Percentiles rank a stretch among this genome's conserved stretches.
Evolutionary conservation across 768 basidiomycete genomes (phyloP).

Genomic region (Amanita subjunquillea): DNA sequence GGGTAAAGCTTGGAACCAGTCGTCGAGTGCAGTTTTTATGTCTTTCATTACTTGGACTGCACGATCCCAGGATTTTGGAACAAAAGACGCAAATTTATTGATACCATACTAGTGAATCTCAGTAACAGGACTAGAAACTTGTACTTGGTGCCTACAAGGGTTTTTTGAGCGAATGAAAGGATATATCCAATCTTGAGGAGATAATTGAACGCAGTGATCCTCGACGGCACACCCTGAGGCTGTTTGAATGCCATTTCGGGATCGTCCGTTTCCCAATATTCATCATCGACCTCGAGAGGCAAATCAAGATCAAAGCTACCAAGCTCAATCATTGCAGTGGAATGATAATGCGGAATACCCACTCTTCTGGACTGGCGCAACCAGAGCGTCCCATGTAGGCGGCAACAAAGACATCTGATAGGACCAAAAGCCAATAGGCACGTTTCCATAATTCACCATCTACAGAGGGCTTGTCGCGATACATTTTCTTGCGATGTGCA

Average conservation of each 20-base stretch:
- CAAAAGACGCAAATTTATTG: conserved; percentile 47
- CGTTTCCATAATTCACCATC: conserved; percentile 74
- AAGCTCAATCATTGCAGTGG: conserved; percentile 2
- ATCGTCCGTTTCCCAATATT: conserved; percentile 58
- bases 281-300: conserved; percentile 75
- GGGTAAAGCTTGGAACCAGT: conserved; percentile 65
- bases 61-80: conserved; percentile 41
- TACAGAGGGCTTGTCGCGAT: conserved; percentile 31
- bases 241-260: conserved; percentile 52
- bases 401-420: conserved; percentile 48
- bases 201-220: conserved; percentile 51
- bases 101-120: conserved; percentile 48
- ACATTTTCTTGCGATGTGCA: conserved; percentile 57
- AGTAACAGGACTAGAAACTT: background rate
- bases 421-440: conserved; percentile 63
- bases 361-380: conserved; percentile 60
- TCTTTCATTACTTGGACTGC: conserved; percentile 52
- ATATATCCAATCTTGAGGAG: conserved; percentile 60
- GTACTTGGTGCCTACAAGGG: conserved; percentile 38
- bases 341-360: conserved; percentile 13
- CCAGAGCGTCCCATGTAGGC: conserved; percentile 46
- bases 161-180: conserved; percentile 56
- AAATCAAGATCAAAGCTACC: conserved; percentile 73
- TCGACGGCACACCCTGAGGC: conserved; percentile 47
- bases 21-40: conserved; percentile 57